Percentiles rank a stretch among this genome's conserved stretches.
phyloP scores from a whole-genome alignment of 176 grass and related monocot genomes.

The Zoysia japonica region DNA sequence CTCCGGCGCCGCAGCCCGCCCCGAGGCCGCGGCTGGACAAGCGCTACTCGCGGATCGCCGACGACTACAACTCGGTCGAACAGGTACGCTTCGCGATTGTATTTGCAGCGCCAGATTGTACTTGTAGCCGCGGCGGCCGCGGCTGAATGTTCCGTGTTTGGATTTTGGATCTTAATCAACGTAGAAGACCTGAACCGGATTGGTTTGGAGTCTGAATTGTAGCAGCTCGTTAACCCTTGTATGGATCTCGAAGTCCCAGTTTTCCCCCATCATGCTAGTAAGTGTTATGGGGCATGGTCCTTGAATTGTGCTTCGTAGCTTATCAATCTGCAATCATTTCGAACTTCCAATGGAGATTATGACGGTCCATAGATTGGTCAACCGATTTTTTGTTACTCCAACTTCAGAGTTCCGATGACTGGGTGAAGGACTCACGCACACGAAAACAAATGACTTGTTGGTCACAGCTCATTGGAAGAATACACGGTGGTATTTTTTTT shows the following conservation, averaged over 20 bases:
- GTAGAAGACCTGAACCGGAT: neutral
- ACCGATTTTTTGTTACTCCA: neutral
- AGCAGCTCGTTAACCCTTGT: neutral
- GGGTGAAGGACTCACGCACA: neutral
- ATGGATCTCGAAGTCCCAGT: neutral
- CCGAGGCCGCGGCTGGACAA: conserved; percentile 50
- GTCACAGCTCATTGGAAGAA: neutral
- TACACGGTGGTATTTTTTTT: conserved; percentile 21
- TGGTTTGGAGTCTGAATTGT: neutral
- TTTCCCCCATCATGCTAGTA: neutral
- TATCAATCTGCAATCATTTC: neutral
- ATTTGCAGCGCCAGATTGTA: neutral
- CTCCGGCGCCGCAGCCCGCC: conserved; percentile 1
- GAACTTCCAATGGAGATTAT: neutral
- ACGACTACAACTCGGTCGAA: conserved; percentile 65
- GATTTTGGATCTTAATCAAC: no score
- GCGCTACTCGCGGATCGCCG: conserved; percentile 71
- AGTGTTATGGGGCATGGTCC: neutral
- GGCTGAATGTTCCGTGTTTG: no score
- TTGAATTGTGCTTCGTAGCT: neutral
- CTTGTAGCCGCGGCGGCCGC: neutral
- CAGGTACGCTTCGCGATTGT: conserved; percentile 48
- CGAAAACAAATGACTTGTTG: conserved; percentile 11
- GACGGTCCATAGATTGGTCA: neutral
- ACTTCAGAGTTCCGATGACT: neutral